Percentiles rank a stretch among this genome's conserved stretches.
phyloP scores from a whole-genome alignment of 1,284 basidiomycete species.

The Ceratobasidium sp. region DNA sequence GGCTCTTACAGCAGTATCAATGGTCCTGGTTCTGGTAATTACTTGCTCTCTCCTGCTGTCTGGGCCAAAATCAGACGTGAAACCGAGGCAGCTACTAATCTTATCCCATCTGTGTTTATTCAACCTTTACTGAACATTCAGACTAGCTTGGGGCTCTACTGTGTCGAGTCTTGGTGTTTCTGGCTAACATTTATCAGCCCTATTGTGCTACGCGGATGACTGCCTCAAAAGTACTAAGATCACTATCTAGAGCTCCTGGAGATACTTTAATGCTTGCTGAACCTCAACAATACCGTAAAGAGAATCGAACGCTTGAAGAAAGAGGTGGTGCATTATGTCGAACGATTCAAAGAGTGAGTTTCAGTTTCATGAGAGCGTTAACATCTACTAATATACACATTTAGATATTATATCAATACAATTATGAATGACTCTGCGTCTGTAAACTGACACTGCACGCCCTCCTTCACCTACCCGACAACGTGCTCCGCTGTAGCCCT shows the following conservation, averaged over 20 bases:
- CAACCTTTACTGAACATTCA: conserved; percentile 59
- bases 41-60: conserved; percentile 48
- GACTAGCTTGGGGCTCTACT: conserved; percentile 52
- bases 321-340: conserved; percentile 62
- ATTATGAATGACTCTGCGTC: conserved; percentile 54
- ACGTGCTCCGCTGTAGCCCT: conserved; percentile 57
- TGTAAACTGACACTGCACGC: conserved; percentile 62
- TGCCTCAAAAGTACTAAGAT: conserved; percentile 59
- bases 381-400: not conserved
- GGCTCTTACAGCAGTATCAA: conserved; percentile 24
- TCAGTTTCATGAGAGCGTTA: not conserved
- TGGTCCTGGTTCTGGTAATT: conserved; percentile 6
- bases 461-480: conserved; percentile 59
- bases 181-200: conserved; percentile 62
- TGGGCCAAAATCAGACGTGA: conserved; percentile 62
- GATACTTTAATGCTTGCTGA: conserved; percentile 60
- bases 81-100: conserved; percentile 53
- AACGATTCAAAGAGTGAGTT: conserved; percentile 61
- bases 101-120: conserved; percentile 62
- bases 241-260: conserved; percentile 62
- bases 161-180: conserved; percentile 58
- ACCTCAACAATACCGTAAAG: conserved; percentile 58
- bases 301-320: conserved; percentile 57
- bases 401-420: conserved; percentile 57
- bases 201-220: conserved; percentile 56